phyloP scores from a whole-genome alignment of 2,329 filamentous ascomycete genomes.

The Hypoxylon sp. region DNA sequence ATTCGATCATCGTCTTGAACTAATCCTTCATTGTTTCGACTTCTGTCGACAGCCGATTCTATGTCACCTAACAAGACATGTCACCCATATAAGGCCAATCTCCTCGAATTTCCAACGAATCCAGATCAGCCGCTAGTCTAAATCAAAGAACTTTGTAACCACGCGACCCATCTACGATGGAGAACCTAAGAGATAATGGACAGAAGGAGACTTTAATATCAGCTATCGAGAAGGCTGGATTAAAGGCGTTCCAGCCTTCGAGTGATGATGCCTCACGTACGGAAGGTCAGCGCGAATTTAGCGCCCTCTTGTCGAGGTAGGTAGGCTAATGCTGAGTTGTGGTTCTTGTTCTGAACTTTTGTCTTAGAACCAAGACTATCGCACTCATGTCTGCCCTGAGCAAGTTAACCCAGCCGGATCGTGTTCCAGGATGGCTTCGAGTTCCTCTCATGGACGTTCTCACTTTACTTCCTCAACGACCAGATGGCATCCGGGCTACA shows the following conservation, averaged over 20 bases:
- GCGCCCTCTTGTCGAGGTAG: slow-evolving; percentile 66
- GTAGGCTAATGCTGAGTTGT: slow-evolving; percentile 42
- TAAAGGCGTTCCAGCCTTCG: slow-evolving; percentile 65
- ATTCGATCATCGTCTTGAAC: slow-evolving; percentile 1
- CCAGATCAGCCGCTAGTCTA: background rate
- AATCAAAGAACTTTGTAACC: background rate
- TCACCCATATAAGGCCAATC: background rate
- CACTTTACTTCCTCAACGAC: slow-evolving; percentile 72
- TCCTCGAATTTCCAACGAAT: background rate
- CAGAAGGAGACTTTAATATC: slow-evolving; percentile 54
- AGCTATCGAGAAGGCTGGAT: slow-evolving; percentile 59
- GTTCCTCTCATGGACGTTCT: slow-evolving; percentile 70
- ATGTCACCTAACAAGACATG: background rate
- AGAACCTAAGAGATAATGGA: slow-evolving; percentile 37
- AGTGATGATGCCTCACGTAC: slow-evolving; percentile 54
- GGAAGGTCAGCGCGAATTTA: slow-evolving; percentile 60
- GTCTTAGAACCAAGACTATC: slow-evolving; percentile 62
- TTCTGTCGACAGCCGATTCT: background rate
- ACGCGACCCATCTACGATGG: slow-evolving; percentile 29
- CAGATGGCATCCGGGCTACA: slow-evolving; percentile 75
- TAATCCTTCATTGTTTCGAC: background rate
- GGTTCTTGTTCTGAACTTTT: slow-evolving; percentile 47
- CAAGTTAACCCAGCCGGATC: slow-evolving; percentile 72
- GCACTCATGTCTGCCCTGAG: slow-evolving; percentile 74
- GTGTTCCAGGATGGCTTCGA: slow-evolving; percentile 73